Evolutionary conservation across 768 basidiomycete genomes (phyloP).

Genomic region (Rhodotorula kratochvilovae): DNA sequence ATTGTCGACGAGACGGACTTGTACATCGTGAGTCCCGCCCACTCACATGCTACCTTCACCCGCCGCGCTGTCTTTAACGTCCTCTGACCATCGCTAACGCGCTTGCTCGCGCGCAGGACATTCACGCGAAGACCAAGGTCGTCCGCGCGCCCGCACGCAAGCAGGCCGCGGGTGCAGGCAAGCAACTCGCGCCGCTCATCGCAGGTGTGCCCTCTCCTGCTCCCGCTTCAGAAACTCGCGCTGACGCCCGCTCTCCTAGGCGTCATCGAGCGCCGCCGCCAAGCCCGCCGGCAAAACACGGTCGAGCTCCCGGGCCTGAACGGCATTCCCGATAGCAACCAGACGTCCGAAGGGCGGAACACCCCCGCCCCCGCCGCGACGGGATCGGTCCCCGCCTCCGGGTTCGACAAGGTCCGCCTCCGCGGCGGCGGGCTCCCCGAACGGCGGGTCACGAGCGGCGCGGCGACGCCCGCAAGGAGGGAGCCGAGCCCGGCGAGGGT

Average conservation of each 20-base stretch:
- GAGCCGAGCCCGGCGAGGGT: neutral
- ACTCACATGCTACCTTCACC: too few species aligned
- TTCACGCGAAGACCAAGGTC: constrained; percentile 43
- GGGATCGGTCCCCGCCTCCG: neutral
- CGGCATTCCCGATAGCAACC: neutral
- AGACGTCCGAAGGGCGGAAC: neutral
- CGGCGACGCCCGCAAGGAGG: neutral
- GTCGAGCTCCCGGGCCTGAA: constrained; percentile 4
- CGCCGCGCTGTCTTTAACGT: too few species aligned
- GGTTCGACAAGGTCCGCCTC: constrained; percentile 25
- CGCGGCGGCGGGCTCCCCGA: constrained; percentile 27
- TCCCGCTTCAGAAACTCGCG: too few species aligned
- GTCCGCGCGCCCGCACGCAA: constrained; percentile 37
- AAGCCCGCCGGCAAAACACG: constrained; percentile 24
- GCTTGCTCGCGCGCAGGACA: constrained; percentile 29
- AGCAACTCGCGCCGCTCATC: constrained; percentile 40
- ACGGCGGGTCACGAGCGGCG: constrained; percentile 12
- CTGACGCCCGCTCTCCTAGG: neutral
- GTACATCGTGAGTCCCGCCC: constrained; percentile 8
- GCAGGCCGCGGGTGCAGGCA: constrained; percentile 27
- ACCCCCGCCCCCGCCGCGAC: constrained; percentile 8
- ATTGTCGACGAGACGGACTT: constrained; percentile 43
- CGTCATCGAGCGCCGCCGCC: constrained; percentile 37
- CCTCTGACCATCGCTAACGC: too few species aligned
- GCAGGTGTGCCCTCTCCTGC: constrained; percentile 18